Evolutionary conservation across 441 rosid species (phyloP).

Genomic region (Gossypium gossypioides): DNA sequence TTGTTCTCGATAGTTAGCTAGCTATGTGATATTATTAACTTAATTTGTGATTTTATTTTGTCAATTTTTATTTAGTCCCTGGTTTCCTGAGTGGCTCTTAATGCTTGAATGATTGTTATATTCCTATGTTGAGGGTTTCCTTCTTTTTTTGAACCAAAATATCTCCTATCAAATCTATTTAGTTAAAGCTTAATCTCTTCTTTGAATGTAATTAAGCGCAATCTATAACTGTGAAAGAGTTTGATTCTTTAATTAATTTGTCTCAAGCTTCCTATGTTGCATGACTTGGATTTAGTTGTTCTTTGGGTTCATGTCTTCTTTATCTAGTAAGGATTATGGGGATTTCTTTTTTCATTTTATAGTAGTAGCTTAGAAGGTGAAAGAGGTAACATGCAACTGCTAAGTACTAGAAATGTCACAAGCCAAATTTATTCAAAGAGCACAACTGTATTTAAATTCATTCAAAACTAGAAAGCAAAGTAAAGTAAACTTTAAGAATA

Average conservation of each 20-base stretch:
- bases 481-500: no score
- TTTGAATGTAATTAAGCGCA: background rate
- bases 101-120: no score
- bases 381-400: no score
- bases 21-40: no score
- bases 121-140: background rate
- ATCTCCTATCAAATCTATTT: background rate
- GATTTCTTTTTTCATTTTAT: no score
- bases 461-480: no score
- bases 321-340: background rate
- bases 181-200: background rate
- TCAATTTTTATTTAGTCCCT: background rate
- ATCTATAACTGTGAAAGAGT: background rate
- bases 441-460: no score
- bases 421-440: no score
- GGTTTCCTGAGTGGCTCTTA: background rate
- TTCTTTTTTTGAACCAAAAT: background rate
- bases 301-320: background rate
- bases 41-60: background rate
- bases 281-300: background rate
- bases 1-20: no score
- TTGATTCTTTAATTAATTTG: background rate
- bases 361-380: no score
- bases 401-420: no score
- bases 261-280: background rate